Conservation (phyloP, 2,329 filamentous ascomycete species). For the Byssothecium circinans region DNA sequence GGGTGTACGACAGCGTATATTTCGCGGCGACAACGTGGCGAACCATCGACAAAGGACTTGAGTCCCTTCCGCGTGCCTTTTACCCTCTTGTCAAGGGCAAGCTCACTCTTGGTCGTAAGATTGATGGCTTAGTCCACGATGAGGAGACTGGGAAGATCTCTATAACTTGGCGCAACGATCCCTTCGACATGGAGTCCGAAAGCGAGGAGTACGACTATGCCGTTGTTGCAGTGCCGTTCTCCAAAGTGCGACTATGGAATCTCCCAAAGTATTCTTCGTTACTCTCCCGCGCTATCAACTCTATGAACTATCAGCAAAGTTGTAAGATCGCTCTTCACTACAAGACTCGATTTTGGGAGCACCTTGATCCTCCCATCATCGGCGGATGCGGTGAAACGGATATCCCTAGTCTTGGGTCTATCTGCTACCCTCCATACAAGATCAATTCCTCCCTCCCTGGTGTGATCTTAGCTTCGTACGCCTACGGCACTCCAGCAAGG, state of each 20-base stretch:
- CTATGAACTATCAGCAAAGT: constrained; percentile 53
- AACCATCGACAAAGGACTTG: constrained; percentile 66
- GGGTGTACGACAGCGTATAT: constrained; percentile 56
- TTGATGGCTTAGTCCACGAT: constrained; percentile 61
- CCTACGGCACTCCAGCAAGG: constrained; percentile 49
- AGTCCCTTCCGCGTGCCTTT: constrained; percentile 64
- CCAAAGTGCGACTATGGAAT: constrained; percentile 64
- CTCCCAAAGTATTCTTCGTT: constrained; percentile 58
- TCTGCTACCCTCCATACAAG: constrained; percentile 69
- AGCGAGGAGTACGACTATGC: constrained; percentile 65
- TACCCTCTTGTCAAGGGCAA: constrained; percentile 61
- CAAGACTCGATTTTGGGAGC: constrained; percentile 64
- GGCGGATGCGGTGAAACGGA: constrained; percentile 65
- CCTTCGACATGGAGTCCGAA: constrained; percentile 46
- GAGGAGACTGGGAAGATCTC: constrained; percentile 56
- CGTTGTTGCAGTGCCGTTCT: constrained; percentile 66
- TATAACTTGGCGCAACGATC: constrained; percentile 59
- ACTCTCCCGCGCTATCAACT: constrained; percentile 51
- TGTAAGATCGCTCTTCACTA: constrained; percentile 69
- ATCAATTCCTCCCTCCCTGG: constrained; percentile 66
- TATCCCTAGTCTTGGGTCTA: constrained; percentile 61
- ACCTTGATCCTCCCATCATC: constrained; percentile 58
- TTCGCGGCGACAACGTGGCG: constrained; percentile 62
- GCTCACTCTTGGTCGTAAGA: constrained; percentile 58
- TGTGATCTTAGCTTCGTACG: constrained; percentile 63